Base-by-base conservation (phyloP, 169 alveolate genomes). In the Cytauxzoon felis region DNA sequence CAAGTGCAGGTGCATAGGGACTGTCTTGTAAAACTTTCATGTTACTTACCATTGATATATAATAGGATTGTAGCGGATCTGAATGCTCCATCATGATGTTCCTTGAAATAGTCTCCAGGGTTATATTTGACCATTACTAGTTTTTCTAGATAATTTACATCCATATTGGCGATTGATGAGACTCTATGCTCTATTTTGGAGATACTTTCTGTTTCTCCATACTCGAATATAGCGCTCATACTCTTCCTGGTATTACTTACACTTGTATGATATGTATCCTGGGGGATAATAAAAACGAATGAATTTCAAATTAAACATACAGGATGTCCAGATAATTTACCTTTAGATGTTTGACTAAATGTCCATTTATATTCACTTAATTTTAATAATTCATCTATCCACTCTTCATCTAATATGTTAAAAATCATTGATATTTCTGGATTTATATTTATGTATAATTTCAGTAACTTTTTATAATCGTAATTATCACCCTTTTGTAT, bases 21-120 rank as follows among this genome's bases (percentile, higher is more conserved):
- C 13, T 38, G 45, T 13, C 13, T 13, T 38, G n/a, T 38, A 13
- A 38, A 38, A 38, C 45, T 13, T 13, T 13, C 0, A 54, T 18
- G 43, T 40, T 24, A 27, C 70, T 29, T 54, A 68, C 87, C 87
- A 52, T 84, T 84, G 23, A 84, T 69, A 49, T 84, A 84, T 27
- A 84, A 50, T 51, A 84, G 51, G 29, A 84, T 68, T 21, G 91
- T 84, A 32, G 78, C 87, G 30, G 87, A 43, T 29, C 91, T 43
- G 59, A 84, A 84, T 18, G 88, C 43, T 2, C 91, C 91, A 51
- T 84, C 91, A 61, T 84, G 91, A 53, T 84, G 91, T 51, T 73
- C 63, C 67, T 84, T 84, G 68, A 84, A 84, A 51, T 84, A 84
- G 76, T 84, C 87, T 43, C 83, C 81, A 41, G 86, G 76, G 41